Evolutionary conservation across 1,284 basidiomycete species (phyloP).

Genomic region (Naganishia sp.): DNA sequence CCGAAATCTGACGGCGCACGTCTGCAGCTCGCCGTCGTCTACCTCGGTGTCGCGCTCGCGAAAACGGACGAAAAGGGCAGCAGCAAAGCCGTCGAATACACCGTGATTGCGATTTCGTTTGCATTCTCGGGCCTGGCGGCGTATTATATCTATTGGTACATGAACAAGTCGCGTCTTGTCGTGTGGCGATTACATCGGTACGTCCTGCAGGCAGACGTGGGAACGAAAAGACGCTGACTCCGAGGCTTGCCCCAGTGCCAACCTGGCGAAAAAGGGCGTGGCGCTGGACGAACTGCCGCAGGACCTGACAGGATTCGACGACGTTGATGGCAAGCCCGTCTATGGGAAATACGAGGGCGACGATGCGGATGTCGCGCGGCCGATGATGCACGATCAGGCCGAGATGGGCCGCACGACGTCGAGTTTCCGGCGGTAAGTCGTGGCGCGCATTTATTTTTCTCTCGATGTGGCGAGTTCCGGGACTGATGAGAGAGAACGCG

Average conservation of each 20-base stretch:
- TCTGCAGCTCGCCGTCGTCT: constrained; percentile 67
- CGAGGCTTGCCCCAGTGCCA: constrained; percentile 30
- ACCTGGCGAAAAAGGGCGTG: constrained; percentile 38
- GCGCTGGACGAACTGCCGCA: constrained; percentile 26
- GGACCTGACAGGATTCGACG: constrained; percentile 28
- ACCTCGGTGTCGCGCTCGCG: constrained; percentile 66
- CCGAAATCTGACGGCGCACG: not conserved
- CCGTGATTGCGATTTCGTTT: constrained; percentile 64
- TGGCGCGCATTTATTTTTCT: too few relatives aligned
- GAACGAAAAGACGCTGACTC: not conserved
- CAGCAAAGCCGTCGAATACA: constrained; percentile 65
- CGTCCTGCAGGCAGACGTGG: constrained; percentile 39
- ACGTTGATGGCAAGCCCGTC: constrained; percentile 1
- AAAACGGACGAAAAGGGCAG: constrained; percentile 48
- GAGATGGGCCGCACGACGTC: constrained; percentile 4
- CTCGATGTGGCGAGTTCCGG: not conserved
- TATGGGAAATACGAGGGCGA: constrained; percentile 24
- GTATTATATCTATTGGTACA: constrained; percentile 77
- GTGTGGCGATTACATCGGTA: constrained; percentile 75
- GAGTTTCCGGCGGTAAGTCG: constrained; percentile 1
- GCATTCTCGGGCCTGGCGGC: constrained; percentile 74
- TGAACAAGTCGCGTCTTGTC: constrained; percentile 70
- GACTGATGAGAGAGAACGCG: not conserved
- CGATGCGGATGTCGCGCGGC: constrained; percentile 34
- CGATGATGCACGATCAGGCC: constrained; percentile 32